Evolutionary conservation across 306 rosid species (phyloP), one percentile per base, ranked within the genome.

Genomic region (Ceratonia siliqua): DNA sequence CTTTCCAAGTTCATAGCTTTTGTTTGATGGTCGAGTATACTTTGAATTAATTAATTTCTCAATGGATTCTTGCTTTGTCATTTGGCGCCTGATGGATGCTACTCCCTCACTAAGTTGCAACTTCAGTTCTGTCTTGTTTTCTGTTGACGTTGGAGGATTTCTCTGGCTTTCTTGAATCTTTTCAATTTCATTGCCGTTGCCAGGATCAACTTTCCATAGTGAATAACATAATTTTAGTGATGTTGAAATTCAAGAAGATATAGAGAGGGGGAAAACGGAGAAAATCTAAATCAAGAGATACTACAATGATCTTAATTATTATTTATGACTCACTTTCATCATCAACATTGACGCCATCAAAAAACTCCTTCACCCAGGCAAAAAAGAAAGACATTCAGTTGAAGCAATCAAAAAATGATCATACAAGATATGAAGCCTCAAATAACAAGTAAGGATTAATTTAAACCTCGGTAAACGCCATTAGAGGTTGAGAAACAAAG

Each of bases 241-340:
- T 27, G 76, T 70, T 66, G 73, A 76, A 76, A 82, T 56, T 73
- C 65, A 43, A 48, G 24, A 8, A 55, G 35, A 17, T 73, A 63
- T 21, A 50, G 22, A 67, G 74, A 45, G 6, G 4, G 65, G 75
- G 66, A 39, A 59, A 50, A 53, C 22, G 2, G 28, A 52, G 2
- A 36, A 7, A 22, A 39, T 30, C 49, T 38, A 53, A 36, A 25
- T n/a, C 33, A 63, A 4, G 21, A 50, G 53, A 81, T 49, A 72
- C 43, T 55, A 54, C 49, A 30, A 76, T 58, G 69, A 46, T 12
- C 15, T 32, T 48, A 68, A 20, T 35, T 67, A 72, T 50, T n/a
- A n/a, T n/a, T 61, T 38, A 78, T 52, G 17, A 88, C 96, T 90
- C 78, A 91, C 93, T 86, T 88, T 88, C 91, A 61, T 83, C 70